A percentile compares a stretch with the other conserved stretches of the same genome.
phyloP scores from a whole-genome alignment of 1,284 basidiomycete species.

The Microstroma glucosiphilum region DNA sequence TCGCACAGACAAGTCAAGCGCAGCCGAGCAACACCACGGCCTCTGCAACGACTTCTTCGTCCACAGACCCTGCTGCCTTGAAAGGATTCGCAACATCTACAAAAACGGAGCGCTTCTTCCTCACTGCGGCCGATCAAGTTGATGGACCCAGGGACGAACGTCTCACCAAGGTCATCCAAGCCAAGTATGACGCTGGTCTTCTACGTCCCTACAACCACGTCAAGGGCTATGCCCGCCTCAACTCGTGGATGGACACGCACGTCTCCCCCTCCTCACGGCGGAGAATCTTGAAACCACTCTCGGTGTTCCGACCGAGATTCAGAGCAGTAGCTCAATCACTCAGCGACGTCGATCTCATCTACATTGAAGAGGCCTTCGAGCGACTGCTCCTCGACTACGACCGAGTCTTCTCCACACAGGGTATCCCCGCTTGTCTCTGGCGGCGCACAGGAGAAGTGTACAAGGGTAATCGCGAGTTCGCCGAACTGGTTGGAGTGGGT shows the following conservation, averaged over 20 bases:
- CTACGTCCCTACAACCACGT: conserved; percentile 95
- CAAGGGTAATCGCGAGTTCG: conserved; percentile 87
- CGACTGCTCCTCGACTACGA: conserved; percentile 91
- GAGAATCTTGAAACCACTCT: conserved; percentile 79
- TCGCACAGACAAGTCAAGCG: no score
- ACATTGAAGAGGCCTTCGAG: conserved; percentile 79
- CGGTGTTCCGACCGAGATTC: conserved; percentile 87
- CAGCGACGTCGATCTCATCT: conserved; percentile 91
- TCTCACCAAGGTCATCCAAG: conserved; percentile 82
- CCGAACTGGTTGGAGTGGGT: conserved; percentile 75
- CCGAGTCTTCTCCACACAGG: conserved; percentile 68
- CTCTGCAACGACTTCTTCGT: not conserved
- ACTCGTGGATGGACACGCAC: conserved; percentile 82
- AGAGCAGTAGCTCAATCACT: conserved; percentile 71
- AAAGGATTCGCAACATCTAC: conserved; percentile 17
- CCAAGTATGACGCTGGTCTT: conserved; percentile 92
- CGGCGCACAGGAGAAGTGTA: conserved; percentile 95
- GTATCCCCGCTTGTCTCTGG: conserved; percentile 94
- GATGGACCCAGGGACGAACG: conserved; percentile 84
- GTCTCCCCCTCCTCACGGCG: conserved; percentile 61
- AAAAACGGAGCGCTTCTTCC: conserved; percentile 69
- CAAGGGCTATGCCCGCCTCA: conserved; percentile 46
- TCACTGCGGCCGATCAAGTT: conserved; percentile 92
- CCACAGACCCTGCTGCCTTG: conserved; percentile 9
- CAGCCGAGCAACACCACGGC: no score